Percentiles rank a stretch among this genome's conserved stretches.
phyloP scores from a whole-genome alignment of 2,329 filamentous ascomycete genomes.

The Epichloe amarillans region DNA sequence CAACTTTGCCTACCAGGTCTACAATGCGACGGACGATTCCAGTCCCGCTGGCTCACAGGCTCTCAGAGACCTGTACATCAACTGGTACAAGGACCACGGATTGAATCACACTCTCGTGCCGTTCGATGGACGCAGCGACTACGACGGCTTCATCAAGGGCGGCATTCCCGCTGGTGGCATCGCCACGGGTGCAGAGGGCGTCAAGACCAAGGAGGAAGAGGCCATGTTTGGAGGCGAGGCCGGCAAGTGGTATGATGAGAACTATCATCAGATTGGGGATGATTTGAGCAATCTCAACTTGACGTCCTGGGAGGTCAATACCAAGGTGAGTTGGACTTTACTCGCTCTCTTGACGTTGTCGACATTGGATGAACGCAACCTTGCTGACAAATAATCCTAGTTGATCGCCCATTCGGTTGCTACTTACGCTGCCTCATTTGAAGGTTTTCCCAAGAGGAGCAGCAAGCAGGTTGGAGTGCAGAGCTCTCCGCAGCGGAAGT shows the following conservation, averaged over 20 bases:
- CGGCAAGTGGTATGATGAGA: conserved; percentile 44
- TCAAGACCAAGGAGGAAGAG: conserved; percentile 57
- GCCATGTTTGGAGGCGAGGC: conserved; percentile 58
- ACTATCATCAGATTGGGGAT: conserved; percentile 51
- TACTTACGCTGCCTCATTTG: conserved; percentile 51
- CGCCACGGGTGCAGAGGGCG: conserved; percentile 62
- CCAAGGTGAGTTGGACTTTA: conserved; percentile 30
- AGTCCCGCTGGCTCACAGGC: conserved; percentile 60
- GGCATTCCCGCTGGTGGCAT: conserved; percentile 65
- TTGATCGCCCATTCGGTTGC: conserved; percentile 62
- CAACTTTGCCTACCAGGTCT: conserved; percentile 56
- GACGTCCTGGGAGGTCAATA: conserved; percentile 48
- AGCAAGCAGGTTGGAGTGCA: conserved; percentile 14
- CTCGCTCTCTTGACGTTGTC: conserved; percentile 7
- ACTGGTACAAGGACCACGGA: conserved; percentile 49
- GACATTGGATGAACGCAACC: not conserved
- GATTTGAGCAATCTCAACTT: conserved; percentile 43
- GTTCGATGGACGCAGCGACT: conserved; percentile 71
- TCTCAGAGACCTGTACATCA: conserved; percentile 52
- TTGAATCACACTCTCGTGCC: conserved; percentile 57
- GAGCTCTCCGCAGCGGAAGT: conserved; percentile 26
- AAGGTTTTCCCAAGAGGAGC: conserved; percentile 47
- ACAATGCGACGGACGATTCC: conserved; percentile 55
- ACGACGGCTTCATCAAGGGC: conserved; percentile 60
- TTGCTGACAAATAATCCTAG: conserved; percentile 16